Evolutionary conservation across 192 early-diverging fungal genomes (phyloP).

Genomic region (Coemansia sp.): DNA sequence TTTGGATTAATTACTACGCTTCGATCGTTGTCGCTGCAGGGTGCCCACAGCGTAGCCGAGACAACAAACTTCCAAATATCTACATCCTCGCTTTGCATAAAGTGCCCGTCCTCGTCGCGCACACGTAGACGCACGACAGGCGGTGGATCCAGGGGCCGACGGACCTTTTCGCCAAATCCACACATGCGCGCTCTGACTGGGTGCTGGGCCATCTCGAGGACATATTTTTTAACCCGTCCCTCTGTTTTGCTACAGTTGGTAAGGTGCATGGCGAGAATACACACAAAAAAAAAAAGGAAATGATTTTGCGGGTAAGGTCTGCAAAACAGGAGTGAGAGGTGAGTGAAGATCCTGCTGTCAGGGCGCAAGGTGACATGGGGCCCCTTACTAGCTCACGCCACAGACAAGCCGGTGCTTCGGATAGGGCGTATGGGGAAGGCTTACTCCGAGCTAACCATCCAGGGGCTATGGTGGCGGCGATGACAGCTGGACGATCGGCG

Average conservation of each 20-base stretch:
- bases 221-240: conserved; percentile 56
- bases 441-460: neutral
- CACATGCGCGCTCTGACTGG: conserved; percentile 74
- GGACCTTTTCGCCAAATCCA: conserved; percentile 77
- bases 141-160: conserved; percentile 67
- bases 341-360: neutral
- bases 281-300: neutral
- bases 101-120: conserved; percentile 54
- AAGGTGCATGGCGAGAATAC: conserved; percentile 2
- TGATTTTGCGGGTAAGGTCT: neutral
- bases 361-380: neutral
- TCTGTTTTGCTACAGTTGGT: conserved; percentile 28
- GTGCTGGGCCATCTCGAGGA: conserved; percentile 67
- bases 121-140: conserved; percentile 65
- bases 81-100: conserved; percentile 59
- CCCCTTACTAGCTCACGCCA: neutral
- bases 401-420: neutral
- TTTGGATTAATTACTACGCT: conserved; percentile 53
- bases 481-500: neutral
- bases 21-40: conserved; percentile 36
- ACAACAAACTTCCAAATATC: conserved; percentile 49
- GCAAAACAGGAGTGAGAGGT: conserved; percentile 1
- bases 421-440: neutral
- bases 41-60: conserved; percentile 48
- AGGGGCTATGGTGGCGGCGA: neutral